phyloP scores from a whole-genome alignment of 345 rosid genomes.

The Noccaea bulbosa region DNA sequence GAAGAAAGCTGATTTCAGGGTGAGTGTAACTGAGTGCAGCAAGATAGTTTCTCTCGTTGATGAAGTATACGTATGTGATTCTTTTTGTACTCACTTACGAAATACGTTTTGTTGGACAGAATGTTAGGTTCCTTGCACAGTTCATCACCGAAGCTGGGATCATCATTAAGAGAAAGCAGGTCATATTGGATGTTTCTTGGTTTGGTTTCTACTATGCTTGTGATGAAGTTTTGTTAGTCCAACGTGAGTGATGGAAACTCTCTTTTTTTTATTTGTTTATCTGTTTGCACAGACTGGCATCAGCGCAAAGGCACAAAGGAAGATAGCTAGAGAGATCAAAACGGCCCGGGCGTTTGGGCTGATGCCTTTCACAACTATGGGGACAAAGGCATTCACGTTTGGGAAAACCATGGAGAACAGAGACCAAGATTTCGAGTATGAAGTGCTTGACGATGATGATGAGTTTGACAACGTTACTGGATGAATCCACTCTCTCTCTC shows the following conservation, averaged over 20 bases:
- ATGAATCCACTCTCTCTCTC: neutral
- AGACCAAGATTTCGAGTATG: conserved; percentile 61
- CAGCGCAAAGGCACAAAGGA: conserved; percentile 94
- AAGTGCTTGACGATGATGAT: conserved; percentile 39
- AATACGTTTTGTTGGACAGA: conserved; percentile 54
- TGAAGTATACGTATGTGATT: conserved; percentile 7
- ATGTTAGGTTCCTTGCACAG: conserved; percentile 81
- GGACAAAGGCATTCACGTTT: conserved; percentile 69
- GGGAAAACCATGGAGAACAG: conserved; percentile 70
- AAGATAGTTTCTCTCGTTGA: conserved; percentile 1
- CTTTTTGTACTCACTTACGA: conserved; percentile 13
- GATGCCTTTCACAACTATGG: conserved; percentile 96
- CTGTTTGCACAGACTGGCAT: conserved; percentile 65
- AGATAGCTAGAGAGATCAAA: conserved; percentile 92
- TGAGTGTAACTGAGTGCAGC: conserved; percentile 42
- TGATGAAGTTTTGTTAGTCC: conserved; percentile 3
- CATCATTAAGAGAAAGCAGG: conserved; percentile 79
- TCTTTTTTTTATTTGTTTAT: conserved; percentile 9
- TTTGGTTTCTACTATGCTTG: neutral
- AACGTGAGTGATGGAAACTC: neutral
- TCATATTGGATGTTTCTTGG: conserved; percentile 33
- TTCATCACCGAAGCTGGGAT: conserved; percentile 89
- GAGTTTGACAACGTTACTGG: conserved; percentile 26
- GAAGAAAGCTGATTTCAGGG: conserved; percentile 81
- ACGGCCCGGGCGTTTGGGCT: conserved; percentile 92